phyloP scores from a whole-genome alignment of 2,329 filamentous ascomycete genomes.

The Piedraia hortae region DNA sequence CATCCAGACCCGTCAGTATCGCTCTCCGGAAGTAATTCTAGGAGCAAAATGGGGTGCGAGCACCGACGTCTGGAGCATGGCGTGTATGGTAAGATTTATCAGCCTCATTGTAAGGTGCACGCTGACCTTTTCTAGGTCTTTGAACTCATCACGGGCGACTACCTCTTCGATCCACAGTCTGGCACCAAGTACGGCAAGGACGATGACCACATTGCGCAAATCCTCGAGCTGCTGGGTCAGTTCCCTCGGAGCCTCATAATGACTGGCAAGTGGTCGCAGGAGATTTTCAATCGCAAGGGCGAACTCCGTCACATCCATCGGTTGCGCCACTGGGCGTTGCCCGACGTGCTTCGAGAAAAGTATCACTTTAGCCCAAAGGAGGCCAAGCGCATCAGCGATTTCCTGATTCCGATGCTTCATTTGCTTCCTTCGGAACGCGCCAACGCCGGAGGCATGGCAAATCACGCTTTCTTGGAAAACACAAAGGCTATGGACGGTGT shows the following conservation, averaged over 20 bases:
- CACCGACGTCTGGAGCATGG: conserved; percentile 99
- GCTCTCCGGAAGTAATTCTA: conserved; percentile 88
- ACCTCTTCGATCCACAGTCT: conserved; percentile 92
- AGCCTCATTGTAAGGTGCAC: too few relatives aligned
- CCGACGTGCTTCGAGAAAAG: conserved; percentile 82
- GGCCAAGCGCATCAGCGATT: conserved; percentile 48
- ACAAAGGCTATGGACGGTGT: conserved; percentile 70
- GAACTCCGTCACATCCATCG: conserved; percentile 94
- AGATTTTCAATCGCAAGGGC: conserved; percentile 95
- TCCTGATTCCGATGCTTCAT: conserved; percentile 76
- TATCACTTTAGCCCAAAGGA: conserved; percentile 83
- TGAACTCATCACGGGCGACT: conserved; percentile 91
- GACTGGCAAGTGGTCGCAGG: conserved; percentile 87
- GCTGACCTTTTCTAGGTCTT: conserved; percentile 39
- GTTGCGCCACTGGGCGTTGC: conserved; percentile 79
- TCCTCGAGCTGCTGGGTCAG: conserved; percentile 81
- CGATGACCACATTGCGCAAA: conserved; percentile 96
- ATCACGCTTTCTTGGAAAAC: conserved; percentile 55
- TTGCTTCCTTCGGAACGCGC: conserved; percentile 66
- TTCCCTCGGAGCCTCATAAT: conserved; percentile 84
- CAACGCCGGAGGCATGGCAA: conserved; percentile 87
- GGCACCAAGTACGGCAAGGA: conserved; percentile 98
- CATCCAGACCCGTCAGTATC: conserved; percentile 91
- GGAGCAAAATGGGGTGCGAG: conserved; percentile 98
- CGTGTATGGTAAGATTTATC: conserved; percentile 76